Base-by-base conservation (phyloP, 768 basidiomycete species). In the Phaeotremella skinneri region DNA sequence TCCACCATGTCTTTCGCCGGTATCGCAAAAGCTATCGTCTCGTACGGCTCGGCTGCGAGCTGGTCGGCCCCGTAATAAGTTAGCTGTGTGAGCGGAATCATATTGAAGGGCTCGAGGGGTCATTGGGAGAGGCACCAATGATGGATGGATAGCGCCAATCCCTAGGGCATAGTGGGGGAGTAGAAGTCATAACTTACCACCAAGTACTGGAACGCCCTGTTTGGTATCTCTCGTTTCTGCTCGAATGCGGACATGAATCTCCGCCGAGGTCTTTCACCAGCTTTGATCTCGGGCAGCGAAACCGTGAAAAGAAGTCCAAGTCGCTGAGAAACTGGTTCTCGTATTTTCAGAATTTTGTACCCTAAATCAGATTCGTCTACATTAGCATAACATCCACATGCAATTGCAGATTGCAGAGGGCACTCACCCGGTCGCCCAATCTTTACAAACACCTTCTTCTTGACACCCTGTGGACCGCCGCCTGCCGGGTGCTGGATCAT, bases 11-110 rank as follows among this genome's bases (percentile, higher is more conserved):
- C 93, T 51, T 90, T 85, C 25, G 96, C 89, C 47, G 94, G 96
- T 71, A 99, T 91, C 17, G 93, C 90, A 82, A 98, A 98, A n/a
- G 92, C 91, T 67, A 99, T 91, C 2, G 93, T 97, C 79, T 99
- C 96, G 74, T 98, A 99, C 4, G 94, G 93, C 70, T 98, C 96
- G n/a, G 96, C 92, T 17, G 94, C 96, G 60, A 98, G 90, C 94
- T 97, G 57, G 0, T 1, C 0, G 61, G 64, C 49, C 55, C n/a
- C 29, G 31, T 39, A 27, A 13, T 30, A 41, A 25, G 21, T 53
- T 32, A 27, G 45, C 45, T 48, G 21, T 4, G 25, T 21, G 16
- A 25, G 27, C 41, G 31, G 9, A 45, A 26, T 6, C 16, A 7
- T 34, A 13, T 2, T 16, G 29, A 34, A 13, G 37, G 47, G 23